Evolutionary conservation across 2,329 filamentous ascomycete genomes (phyloP), one percentile per base, ranked within the genome.

Genomic region (Fusarium redolens): DNA sequence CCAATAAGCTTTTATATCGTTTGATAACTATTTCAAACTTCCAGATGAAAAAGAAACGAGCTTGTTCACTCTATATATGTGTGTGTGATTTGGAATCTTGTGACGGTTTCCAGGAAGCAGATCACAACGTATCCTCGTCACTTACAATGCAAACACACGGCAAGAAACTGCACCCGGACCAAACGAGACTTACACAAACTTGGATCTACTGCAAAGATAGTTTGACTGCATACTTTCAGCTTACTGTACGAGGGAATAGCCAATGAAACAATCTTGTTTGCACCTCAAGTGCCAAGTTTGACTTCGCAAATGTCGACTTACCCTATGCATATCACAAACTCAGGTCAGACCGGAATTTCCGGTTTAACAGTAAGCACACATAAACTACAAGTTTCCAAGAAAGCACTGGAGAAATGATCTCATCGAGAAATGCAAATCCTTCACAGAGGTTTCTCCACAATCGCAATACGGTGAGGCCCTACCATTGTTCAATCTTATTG

Each of bases 1-100:
- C 7, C 31, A 12, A n/a, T 14, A 4, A 18, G 4, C 3, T 15
- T 14, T 12, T 13, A 9, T 18, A 7, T 25, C 2, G 8, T 7
- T 17, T 25, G n/a, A 22, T 22, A 31, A 12, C 1, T 12, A n/a
- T 9, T 35, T 4, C 15, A 43, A 51, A 25, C 5, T 12, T 51
- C 3, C 2, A 9, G 4, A 1, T 22, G 22, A 18, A 13, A 11
- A 20, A 18, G 14, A 14, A 18, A 11, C 4, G 13, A 10, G 25
- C 4, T 17, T n/a, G 11, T 10, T 7, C 8, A 22, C 31, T 38
- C 31, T 20, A 38, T 20, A 20, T 15, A 22, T 22, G 12, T 20
- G 2, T 20, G 2, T 20, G 13, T 18, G 14, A 4, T 22, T 5
- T 10, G 22, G 15, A 51, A 51, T 18, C n/a, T 33, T 35, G 30